A percentile compares a stretch with the other conserved stretches of the same genome.
phyloP scores from a whole-genome alignment of 2,329 filamentous ascomycete species.

The Cadophora luteo-olivacea region DNA sequence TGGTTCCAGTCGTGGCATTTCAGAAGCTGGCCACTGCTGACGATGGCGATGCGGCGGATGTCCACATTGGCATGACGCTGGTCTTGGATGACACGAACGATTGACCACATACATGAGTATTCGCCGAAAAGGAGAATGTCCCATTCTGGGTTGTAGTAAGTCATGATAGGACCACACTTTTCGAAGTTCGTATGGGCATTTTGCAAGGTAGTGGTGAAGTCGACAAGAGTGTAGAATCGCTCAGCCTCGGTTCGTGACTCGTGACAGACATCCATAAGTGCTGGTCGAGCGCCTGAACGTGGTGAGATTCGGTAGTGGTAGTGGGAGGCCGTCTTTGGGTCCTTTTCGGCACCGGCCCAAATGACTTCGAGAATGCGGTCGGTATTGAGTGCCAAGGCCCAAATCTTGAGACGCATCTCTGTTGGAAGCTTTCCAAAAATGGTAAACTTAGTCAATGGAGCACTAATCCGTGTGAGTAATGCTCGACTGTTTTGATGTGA shows the following conservation, averaged over 20 bases:
- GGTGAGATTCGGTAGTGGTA: slow-evolving; percentile 7
- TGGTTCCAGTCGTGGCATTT: slow-evolving; percentile 17
- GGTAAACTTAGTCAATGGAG: background rate
- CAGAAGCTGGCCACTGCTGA: background rate
- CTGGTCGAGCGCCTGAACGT: background rate
- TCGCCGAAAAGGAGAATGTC: slow-evolving; percentile 9
- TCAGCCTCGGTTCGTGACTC: background rate
- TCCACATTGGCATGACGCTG: background rate
- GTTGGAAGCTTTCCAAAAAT: background rate
- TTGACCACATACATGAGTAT: slow-evolving; percentile 11
- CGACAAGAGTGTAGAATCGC: slow-evolving; percentile 3
- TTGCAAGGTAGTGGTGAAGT: background rate
- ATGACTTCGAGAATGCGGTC: slow-evolving; percentile 4
- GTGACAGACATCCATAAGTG: background rate
- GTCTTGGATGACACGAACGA: slow-evolving; percentile 10
- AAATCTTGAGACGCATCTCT: background rate
- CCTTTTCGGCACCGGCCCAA: slow-evolving; percentile 3
- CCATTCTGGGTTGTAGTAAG: slow-evolving; percentile 5
- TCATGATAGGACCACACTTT: background rate
- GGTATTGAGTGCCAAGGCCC: background rate
- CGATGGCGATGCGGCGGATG: slow-evolving; percentile 9
- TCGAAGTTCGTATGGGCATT: background rate
- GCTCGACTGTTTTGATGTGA: background rate
- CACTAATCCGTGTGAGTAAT: background rate
- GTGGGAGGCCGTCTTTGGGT: background rate